Conservation (phyloP, 2,329 filamentous ascomycete genomes). For the Periconia digitata region DNA sequence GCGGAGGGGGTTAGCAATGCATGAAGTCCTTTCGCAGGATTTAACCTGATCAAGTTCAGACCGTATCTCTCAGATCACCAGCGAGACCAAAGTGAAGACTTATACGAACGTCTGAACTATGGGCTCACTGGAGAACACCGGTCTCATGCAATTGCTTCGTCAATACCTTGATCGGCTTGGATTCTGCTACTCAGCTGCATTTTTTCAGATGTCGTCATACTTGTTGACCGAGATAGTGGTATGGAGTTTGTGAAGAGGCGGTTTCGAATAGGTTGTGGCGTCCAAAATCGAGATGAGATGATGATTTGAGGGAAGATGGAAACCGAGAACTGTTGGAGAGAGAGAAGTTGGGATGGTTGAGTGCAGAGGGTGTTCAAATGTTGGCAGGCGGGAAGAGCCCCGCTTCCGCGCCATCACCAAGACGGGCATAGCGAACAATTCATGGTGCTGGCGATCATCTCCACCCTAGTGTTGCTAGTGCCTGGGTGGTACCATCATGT, state of each 20-base stretch:
- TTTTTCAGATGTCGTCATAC: slow-evolving; percentile 31
- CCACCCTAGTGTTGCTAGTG: no score
- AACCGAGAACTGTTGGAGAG: background rate
- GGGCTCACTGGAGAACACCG: slow-evolving; percentile 32
- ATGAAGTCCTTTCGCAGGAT: slow-evolving; percentile 57
- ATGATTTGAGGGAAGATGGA: background rate
- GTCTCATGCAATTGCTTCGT: slow-evolving; percentile 40
- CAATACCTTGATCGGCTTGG: slow-evolving; percentile 42
- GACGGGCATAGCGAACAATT: background rate
- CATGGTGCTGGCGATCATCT: background rate
- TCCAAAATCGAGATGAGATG: no score
- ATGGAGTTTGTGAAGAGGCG: no score
- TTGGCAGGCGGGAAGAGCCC: background rate
- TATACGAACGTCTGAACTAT: background rate
- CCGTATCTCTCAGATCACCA: slow-evolving; percentile 56
- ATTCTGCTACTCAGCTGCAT: slow-evolving; percentile 38
- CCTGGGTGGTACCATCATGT: no score
- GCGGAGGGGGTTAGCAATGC: slow-evolving; percentile 38
- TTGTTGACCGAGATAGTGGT: slow-evolving; percentile 7
- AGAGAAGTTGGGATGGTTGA: no score
- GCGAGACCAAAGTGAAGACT: background rate
- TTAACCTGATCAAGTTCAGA: slow-evolving; percentile 58
- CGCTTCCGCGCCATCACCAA: background rate
- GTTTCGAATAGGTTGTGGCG: no score
- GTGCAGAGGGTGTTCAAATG: no score